Percentiles rank a stretch among this genome's conserved stretches.
Conservation (phyloP, 2,329 filamentous ascomycete species). For the Aspergillus pseudoviridinutans region DNA sequence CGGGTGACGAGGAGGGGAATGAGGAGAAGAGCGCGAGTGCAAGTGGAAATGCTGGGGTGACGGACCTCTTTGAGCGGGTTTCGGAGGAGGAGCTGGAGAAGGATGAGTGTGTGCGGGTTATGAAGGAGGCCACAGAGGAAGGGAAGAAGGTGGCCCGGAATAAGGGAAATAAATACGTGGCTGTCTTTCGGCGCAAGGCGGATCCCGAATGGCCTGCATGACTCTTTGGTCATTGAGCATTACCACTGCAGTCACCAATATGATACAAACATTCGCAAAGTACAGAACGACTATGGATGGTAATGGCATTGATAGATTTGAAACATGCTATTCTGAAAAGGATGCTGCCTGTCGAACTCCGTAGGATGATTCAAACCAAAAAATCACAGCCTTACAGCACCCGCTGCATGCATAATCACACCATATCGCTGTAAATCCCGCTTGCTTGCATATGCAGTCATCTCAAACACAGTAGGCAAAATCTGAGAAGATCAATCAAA, state of each 20-base stretch:
- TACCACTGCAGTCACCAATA: no score
- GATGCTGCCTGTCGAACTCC: not conserved
- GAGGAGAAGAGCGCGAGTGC: conserved; percentile 66
- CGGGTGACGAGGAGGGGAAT: conserved; percentile 64
- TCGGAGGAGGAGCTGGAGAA: conserved; percentile 51
- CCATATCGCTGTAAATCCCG: not conserved
- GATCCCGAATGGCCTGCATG: conserved; percentile 66
- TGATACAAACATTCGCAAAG: no score
- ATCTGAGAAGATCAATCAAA: not conserved
- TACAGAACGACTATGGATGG: no score
- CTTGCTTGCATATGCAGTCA: not conserved
- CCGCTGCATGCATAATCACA: not conserved
- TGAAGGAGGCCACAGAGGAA: conserved; percentile 83
- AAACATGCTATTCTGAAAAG: not conserved
- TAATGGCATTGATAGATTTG: no score
- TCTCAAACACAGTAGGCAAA: not conserved
- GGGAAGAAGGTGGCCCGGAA: conserved; percentile 95
- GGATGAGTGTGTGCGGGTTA: conserved; percentile 58
- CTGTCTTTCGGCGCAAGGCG: conserved; percentile 74
- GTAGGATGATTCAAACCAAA: not conserved
- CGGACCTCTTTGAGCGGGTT: conserved; percentile 69
- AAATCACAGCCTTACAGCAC: not conserved
- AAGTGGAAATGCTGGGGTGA: conserved; percentile 57
- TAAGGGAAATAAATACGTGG: conserved; percentile 84
- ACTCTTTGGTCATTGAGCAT: not conserved